Conservation (phyloP, 2,329 filamentous ascomycete species). For the Pyrenophora teres region DNA sequence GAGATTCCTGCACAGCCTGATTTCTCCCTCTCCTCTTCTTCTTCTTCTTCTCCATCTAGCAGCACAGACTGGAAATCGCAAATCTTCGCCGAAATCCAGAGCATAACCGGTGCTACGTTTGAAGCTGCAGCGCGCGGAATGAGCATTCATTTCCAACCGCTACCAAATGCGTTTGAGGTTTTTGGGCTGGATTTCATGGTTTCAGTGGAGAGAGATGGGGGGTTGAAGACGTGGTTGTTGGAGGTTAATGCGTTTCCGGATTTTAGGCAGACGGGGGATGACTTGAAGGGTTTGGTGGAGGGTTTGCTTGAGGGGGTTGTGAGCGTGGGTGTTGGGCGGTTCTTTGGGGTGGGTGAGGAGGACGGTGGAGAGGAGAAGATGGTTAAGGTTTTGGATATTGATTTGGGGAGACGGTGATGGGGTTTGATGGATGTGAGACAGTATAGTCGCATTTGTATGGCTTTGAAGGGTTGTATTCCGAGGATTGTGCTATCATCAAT, state of each 20-base stretch:
- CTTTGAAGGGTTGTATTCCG: not conserved
- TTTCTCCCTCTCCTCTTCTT: not conserved
- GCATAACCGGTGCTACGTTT: constrained; percentile 76
- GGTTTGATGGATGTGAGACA: too few relatives aligned
- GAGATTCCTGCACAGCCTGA: constrained; percentile 24
- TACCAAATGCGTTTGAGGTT: constrained; percentile 87
- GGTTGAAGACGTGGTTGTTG: constrained; percentile 69
- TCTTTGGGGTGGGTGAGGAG: constrained; percentile 59
- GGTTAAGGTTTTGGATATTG: constrained; percentile 52
- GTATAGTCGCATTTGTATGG: too few relatives aligned
- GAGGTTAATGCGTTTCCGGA: constrained; percentile 97
- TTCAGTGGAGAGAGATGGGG: constrained; percentile 50
- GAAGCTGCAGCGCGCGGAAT: constrained; percentile 83
- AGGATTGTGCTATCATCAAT: too few relatives aligned
- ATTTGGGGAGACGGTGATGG: constrained; percentile 49
- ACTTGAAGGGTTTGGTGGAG: constrained; percentile 71
- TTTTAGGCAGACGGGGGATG: constrained; percentile 85
- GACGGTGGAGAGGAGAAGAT: constrained; percentile 33
- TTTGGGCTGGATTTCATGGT: constrained; percentile 92
- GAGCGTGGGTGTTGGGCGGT: constrained; percentile 66
- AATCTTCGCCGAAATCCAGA: constrained; percentile 77
- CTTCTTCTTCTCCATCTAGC: not conserved
- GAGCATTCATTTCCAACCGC: constrained; percentile 87
- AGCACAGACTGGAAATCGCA: constrained; percentile 55
- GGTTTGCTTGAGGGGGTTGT: constrained; percentile 79